Evolutionary conservation across 2,329 filamentous ascomycete genomes (phyloP).

Genomic region (Xylaria sp.): DNA sequence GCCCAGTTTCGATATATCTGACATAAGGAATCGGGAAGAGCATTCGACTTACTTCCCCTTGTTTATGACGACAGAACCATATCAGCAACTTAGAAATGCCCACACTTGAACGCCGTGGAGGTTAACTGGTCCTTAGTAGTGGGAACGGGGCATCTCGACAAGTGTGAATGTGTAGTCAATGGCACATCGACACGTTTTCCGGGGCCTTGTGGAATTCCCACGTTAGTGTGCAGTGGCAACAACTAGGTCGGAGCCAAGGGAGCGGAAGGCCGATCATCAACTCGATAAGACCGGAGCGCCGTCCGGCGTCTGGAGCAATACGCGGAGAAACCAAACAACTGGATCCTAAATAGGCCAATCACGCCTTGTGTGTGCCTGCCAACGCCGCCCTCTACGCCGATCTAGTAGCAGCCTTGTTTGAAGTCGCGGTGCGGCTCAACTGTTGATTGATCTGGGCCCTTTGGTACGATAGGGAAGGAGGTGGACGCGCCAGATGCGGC

Average conservation of each 20-base stretch:
- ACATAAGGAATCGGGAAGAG: no score
- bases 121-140: not conserved
- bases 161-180: not conserved
- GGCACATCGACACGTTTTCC: not conserved
- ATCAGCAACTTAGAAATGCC: not conserved
- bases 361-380: conserved; percentile 15
- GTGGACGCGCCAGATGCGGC: not conserved
- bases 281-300: not conserved
- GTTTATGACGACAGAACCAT: not conserved
- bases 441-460: not conserved
- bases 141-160: not conserved
- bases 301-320: conserved; percentile 1
- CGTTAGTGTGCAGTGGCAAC: not conserved
- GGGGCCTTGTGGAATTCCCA: not conserved
- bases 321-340: conserved; percentile 21
- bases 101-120: not conserved
- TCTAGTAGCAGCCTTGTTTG: not conserved
- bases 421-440: not conserved
- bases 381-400: conserved; percentile 1
- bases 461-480: not conserved
- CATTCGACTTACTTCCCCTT: no score
- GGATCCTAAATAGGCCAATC: conserved; percentile 18
- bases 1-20: no score
- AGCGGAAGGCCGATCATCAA: not conserved
- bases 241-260: not conserved